These are phyloP conservation scores for Spinacia oleracea DNA, from an alignment of 179 eudicot genomes.

Conservation along the genomic window DNA sequence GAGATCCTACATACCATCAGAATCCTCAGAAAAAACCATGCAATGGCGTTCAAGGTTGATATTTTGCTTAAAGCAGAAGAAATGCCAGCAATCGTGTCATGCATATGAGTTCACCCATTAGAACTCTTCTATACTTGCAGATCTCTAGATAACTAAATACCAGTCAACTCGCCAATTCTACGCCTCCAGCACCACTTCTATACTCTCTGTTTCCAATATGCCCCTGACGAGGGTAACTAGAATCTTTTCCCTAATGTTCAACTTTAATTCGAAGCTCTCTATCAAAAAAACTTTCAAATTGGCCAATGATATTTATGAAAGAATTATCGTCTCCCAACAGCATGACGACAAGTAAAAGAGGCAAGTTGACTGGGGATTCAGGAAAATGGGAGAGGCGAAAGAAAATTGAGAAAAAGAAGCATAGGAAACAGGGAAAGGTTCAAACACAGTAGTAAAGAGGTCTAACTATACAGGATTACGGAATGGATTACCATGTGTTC, in stretches of 20 bases:
- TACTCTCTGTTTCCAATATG: neutral
- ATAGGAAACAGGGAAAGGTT: neutral
- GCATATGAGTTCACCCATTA: neutral
- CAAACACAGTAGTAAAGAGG: neutral
- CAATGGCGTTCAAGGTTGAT: neutral
- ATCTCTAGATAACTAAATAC: neutral
- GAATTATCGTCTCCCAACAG: neutral
- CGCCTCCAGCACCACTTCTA: neutral
- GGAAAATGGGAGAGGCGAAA: neutral
- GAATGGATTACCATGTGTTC: neutral
- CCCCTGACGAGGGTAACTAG: neutral
- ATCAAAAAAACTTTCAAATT: neutral
- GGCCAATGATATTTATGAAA: neutral
- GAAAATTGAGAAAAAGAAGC: neutral
- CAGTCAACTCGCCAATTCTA: neutral
- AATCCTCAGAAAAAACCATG: neutral
- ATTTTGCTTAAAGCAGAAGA: neutral
- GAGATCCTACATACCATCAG: neutral
- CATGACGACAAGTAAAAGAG: no score
- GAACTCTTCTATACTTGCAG: neutral
- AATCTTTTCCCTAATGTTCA: neutral
- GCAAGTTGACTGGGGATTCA: no score
- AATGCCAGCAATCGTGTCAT: neutral
- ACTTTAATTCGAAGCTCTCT: neutral
- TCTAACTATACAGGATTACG: neutral